phyloP scores from a whole-genome alignment of 345 rosid species.

The Aquilaria malaccensis region DNA sequence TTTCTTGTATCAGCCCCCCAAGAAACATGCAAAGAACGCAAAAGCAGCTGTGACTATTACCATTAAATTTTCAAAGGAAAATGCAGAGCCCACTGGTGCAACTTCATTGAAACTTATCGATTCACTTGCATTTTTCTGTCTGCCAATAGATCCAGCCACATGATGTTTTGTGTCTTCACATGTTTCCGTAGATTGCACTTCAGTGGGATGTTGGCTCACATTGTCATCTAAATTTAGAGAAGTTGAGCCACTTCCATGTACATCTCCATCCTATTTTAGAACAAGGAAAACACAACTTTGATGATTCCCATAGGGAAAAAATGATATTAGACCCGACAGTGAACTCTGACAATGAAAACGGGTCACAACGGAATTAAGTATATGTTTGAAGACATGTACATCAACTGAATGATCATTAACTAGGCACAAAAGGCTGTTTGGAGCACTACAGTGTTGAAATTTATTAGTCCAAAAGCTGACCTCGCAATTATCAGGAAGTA shows the following conservation, averaged over 20 bases:
- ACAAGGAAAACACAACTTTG: neutral
- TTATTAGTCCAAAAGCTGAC: conserved; percentile 19
- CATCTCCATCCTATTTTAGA: conserved; percentile 21
- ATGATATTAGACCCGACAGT: too few relatives aligned
- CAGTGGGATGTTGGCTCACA: conserved; percentile 10
- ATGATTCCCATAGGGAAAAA: too few relatives aligned
- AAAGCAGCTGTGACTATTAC: conserved; percentile 24
- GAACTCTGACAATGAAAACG: too few relatives aligned
- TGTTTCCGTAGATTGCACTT: conserved; percentile 21
- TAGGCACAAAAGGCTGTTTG: too few relatives aligned
- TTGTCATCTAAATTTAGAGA: conserved; percentile 10
- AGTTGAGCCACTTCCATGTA: conserved; percentile 22
- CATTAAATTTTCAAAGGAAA: conserved; percentile 21
- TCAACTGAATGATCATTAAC: too few relatives aligned
- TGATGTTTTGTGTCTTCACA: conserved; percentile 17
- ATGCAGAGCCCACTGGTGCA: conserved; percentile 18
- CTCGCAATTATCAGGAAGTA: conserved; percentile 6
- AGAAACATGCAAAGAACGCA: conserved; percentile 11
- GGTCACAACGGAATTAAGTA: too few relatives aligned
- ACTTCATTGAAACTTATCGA: conserved; percentile 13
- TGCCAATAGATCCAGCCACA: conserved; percentile 19
- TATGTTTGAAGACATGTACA: neutral
- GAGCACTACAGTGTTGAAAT: too few relatives aligned
- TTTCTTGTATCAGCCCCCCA: neutral
- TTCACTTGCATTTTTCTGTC: conserved; percentile 15